Base-by-base conservation (phyloP, 805 yeast genomes). In the Kodamaea fukazawae region DNA sequence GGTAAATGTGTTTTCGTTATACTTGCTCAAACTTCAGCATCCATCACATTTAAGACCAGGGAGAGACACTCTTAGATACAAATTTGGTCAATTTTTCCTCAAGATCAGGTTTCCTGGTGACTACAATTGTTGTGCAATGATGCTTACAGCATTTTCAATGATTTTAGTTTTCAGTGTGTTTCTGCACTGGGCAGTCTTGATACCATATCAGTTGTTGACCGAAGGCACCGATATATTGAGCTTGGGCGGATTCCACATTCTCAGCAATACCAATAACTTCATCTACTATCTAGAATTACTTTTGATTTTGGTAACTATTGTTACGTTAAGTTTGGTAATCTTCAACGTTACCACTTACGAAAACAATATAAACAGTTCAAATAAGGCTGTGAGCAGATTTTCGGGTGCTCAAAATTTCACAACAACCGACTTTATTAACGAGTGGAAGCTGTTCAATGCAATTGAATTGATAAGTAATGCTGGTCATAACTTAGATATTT, bases 401-500 rank as follows among this genome's bases (percentile, higher is more conserved):
- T 30, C 40, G 6, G 42, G 30, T n/a, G 10, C 25, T 8, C 31
- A 31, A 31, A 27, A 13, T 14, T 18, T 39, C 8, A 28, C 42
- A 3, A 14, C 34, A 4, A 29, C 20, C 11, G 48, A 44, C 23
- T 31, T 44, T 25, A 38, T 13, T 4, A 23, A 22, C 3, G 50
- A 49, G 5, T 32, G 42, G 9, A 54, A 52, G 30, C 40, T 29
- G 11, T 65, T 68, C 45, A 63, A 65, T 32, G 43, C 51, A 13
- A 58, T 68, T 32, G 64, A 63, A 25, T 47, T 65, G 29, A 7
- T 33, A 12, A 35, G 48, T 6, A 45, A 61, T 3, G 56, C 64
- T 20, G 80, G 79, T 4, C 90, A 82, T 55, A 60, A 67, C 16
- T 62, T 85, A 35, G 95, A 87, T 55, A 70, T 85, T 3, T 69